Percentiles rank a stretch among this genome's conserved stretches.
Conservation (phyloP, 2,329 filamentous ascomycete species). For the Biscogniauxia sp. region DNA sequence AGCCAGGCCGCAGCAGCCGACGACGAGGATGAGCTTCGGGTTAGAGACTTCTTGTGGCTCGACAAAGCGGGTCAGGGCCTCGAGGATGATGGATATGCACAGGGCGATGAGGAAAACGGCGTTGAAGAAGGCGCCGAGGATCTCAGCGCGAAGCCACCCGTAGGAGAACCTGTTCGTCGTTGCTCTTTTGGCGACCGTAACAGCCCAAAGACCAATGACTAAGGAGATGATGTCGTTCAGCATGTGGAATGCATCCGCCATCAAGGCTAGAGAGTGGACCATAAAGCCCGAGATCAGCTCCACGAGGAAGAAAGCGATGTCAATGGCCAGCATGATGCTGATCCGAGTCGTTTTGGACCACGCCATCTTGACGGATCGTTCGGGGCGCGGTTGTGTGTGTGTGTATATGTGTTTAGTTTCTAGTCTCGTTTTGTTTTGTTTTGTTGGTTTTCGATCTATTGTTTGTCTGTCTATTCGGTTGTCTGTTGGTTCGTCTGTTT, state of each 20-base stretch:
- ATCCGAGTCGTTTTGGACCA: slow-evolving; percentile 94
- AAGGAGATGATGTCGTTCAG: slow-evolving; percentile 97
- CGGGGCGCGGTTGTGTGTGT: too few species aligned
- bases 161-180: slow-evolving; percentile 93
- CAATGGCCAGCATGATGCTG: slow-evolving; percentile 86
- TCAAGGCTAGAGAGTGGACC: slow-evolving; percentile 87
- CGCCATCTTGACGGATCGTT: slow-evolving; percentile 55
- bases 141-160: slow-evolving; percentile 96
- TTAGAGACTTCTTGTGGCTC: slow-evolving; percentile 86
- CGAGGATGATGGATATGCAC: slow-evolving; percentile 93
- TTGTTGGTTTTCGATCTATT: too few species aligned
- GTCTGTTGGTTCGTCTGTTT: too few species aligned
- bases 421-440: too few species aligned
- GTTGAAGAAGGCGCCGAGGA: slow-evolving; percentile 92
- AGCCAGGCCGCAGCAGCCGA: slow-evolving; percentile 79
- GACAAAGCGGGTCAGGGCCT: slow-evolving; percentile 87
- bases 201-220: slow-evolving; percentile 90
- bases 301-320: slow-evolving; percentile 83
- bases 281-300: slow-evolving; percentile 84
- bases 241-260: slow-evolving; percentile 99
- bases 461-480: too few species aligned
- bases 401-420: too few species aligned
- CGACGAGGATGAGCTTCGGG: slow-evolving; percentile 82
- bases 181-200: slow-evolving; percentile 80
- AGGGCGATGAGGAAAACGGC: slow-evolving; percentile 96